Percentiles rank a stretch among this genome's conserved stretches.
Evolutionary conservation across 129 eudicot species (phyloP).

Genomic region (Flaveria brownii): DNA sequence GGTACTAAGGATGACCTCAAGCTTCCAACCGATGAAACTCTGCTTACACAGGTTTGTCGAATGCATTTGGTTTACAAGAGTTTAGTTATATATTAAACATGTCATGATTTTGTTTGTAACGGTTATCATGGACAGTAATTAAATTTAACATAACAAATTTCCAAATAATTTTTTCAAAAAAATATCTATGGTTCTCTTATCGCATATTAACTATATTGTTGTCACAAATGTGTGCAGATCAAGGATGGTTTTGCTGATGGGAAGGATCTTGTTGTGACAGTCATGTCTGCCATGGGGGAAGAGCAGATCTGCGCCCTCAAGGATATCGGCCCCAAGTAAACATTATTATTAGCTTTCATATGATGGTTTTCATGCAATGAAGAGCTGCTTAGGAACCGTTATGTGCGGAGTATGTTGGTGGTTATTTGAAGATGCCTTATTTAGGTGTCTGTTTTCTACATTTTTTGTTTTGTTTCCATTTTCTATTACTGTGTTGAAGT

Average conservation of each 20-base stretch:
- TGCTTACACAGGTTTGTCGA: slow-evolving; percentile 26
- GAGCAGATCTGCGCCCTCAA: slow-evolving; percentile 78
- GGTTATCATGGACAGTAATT: background rate
- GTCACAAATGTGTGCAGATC: slow-evolving; percentile 43
- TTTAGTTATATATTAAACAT: background rate
- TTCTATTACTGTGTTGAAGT: background rate
- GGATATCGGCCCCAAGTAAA: slow-evolving; percentile 75
- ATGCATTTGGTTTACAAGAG: background rate
- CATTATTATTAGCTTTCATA: slow-evolving; percentile 22
- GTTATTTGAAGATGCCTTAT: slow-evolving; percentile 20
- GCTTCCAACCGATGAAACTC: slow-evolving; percentile 31
- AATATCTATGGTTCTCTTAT: background rate
- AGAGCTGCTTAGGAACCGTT: background rate
- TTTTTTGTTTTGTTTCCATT: slow-evolving; percentile 17
- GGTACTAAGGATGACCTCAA: slow-evolving; percentile 29
- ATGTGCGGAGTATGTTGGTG: slow-evolving; percentile 14
- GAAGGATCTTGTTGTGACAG: slow-evolving; percentile 74
- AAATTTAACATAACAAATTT: no score
- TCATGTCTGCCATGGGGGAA: slow-evolving; percentile 92
- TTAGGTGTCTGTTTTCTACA: slow-evolving; percentile 28
- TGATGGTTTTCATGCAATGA: slow-evolving; percentile 1
- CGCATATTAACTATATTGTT: background rate
- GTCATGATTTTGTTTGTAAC: background rate
- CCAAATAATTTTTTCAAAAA: no score
- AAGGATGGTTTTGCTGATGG: slow-evolving; percentile 79